Conservation (phyloP, 2,329 filamentous ascomycete genomes). For the Ophiocordyceps polyrhachis-furcata region DNA sequence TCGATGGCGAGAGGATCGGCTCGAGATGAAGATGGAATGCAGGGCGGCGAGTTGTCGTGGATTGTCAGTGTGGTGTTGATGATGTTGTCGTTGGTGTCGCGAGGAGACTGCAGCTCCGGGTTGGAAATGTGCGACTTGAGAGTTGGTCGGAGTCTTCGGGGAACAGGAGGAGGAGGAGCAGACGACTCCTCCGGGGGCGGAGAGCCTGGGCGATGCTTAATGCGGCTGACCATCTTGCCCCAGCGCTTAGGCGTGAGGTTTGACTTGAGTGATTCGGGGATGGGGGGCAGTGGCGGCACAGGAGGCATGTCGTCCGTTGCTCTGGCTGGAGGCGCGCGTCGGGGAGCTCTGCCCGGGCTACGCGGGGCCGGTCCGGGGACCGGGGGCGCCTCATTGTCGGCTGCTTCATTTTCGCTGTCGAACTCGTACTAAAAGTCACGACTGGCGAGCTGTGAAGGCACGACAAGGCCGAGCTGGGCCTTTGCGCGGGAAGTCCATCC, state of each 20-base stretch:
- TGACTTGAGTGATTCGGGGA: constrained; percentile 11
- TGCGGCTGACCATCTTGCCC: constrained; percentile 11
- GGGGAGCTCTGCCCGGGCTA: constrained; percentile 1
- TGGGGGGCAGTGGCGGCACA: constrained; percentile 12
- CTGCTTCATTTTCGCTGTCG: constrained; percentile 12
- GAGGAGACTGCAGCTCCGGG: neutral
- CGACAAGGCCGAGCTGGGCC: constrained; percentile 14
- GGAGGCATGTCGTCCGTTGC: constrained; percentile 6
- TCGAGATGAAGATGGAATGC: neutral
- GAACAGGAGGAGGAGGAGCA: neutral
- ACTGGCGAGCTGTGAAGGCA: constrained; percentile 14
- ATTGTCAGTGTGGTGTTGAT: neutral
- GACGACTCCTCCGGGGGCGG: neutral
- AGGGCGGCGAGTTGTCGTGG: neutral
- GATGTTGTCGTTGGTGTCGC: neutral
- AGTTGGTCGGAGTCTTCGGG: neutral
- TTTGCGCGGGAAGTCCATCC: constrained; percentile 11
- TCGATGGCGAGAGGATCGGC: neutral
- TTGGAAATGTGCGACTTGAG: neutral
- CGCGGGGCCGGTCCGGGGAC: neutral
- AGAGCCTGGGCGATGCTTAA: constrained; percentile 6
- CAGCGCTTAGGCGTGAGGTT: constrained; percentile 9
- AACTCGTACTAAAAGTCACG: constrained; percentile 19
- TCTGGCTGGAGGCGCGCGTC: constrained; percentile 2
- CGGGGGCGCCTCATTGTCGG: constrained; percentile 3